Base-by-base conservation (phyloP, 2,329 filamentous ascomycete genomes). In the Botrytis byssoidea region DNA sequence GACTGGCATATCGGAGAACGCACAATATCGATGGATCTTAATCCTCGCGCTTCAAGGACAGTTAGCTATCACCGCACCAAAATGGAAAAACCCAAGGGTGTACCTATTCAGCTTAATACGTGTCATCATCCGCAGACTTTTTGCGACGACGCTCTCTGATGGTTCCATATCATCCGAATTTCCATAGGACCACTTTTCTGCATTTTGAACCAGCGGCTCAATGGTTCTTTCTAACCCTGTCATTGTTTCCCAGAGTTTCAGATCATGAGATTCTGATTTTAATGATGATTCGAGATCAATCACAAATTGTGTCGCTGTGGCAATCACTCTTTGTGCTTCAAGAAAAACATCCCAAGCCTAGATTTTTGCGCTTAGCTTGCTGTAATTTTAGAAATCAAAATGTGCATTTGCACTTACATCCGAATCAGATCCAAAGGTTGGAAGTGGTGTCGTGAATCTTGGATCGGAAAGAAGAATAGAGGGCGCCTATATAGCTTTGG, bases 21-120 rank as follows among this genome's bases (percentile, higher is more conserved):
- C 86, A 74, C 83, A 84, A 77, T 86, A 87, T 1, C 86, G 83
- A 75, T 88, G 86, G 4, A 87, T 77, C 76, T 87, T 87, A 75
- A 87, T 86, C 22, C 85, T 81, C 18, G 86, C 85, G 78, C 86
- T 87, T 67, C 14, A 37, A 55, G 22, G 9, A 20, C 29, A 40
- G 16, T 67, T 35, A 67, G 46, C 18, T 25, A 29, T 37, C 18
- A 20, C 10, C 4, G 4, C 25, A 20, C 7, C 37, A 14, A 37
- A 55, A 18, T 55, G 16, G 18, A 44, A 46, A 37, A 55, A 71
- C 1, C 29, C 7, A 46, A 25, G 12, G 9, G 32, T 7, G 40
- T 37, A 67, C 70, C 70, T 72, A 46, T 72, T 71, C 77, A 65
- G 77, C 83, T 87, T 87, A 73, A 87, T 86, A 20, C 83, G 82